A percentile compares a stretch with the other conserved stretches of the same genome.
Evolutionary conservation across 257 asterid species (phyloP).

Genomic region (Solanum chiquidenum): DNA sequence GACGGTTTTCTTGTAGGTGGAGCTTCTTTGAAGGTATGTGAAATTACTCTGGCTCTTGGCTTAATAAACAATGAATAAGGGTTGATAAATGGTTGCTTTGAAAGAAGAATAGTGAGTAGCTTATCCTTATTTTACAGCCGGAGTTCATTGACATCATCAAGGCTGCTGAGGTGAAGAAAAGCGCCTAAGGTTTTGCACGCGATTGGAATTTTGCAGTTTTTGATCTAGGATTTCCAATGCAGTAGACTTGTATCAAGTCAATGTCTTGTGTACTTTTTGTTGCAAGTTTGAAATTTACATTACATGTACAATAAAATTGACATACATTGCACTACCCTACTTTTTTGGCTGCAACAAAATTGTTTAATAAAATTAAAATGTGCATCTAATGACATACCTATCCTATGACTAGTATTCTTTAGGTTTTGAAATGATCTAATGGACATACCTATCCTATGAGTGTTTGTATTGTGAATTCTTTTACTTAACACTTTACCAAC

Average conservation of each 20-base stretch:
- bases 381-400: not conserved
- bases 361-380: not conserved
- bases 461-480: no score
- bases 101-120: not conserved
- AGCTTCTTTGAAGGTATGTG: slow-evolving; percentile 72
- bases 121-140: slow-evolving; percentile 27
- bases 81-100: not conserved
- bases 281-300: slow-evolving; percentile 14
- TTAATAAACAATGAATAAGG: not conserved
- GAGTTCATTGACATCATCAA: slow-evolving; percentile 88
- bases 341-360: not conserved
- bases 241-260: slow-evolving; percentile 1
- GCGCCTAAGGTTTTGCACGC: slow-evolving; percentile 15
- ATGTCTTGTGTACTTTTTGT: slow-evolving; percentile 5
- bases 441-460: no score
- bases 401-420: not conserved
- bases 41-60: no score
- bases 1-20: slow-evolving; percentile 91
- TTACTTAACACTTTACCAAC: no score
- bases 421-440: no score
- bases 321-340: not conserved
- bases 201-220: slow-evolving; percentile 20
- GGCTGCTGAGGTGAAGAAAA: slow-evolving; percentile 74
- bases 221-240: slow-evolving; percentile 11
- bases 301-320: not conserved